phyloP scores from a whole-genome alignment of 148 eudicot species.

The Talinum fruticosum region DNA sequence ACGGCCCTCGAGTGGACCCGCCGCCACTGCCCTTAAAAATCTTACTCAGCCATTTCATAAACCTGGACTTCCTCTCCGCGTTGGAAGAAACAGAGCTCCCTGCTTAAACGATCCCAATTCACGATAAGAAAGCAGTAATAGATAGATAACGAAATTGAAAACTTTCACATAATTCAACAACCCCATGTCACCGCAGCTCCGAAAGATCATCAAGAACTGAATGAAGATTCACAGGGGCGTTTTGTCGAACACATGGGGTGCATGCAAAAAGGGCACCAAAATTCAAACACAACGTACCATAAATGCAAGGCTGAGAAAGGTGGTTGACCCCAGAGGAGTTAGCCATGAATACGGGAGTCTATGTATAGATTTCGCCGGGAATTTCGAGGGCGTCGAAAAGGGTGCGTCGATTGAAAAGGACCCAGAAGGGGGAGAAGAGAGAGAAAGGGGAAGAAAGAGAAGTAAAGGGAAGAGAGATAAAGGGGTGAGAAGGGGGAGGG shows the following conservation, averaged over 20 bases:
- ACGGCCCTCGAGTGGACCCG: constrained; percentile 38
- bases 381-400: constrained; percentile 38
- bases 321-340: constrained; percentile 60
- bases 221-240: constrained; percentile 19
- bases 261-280: neutral
- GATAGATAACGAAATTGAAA: neutral
- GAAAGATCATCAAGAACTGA: neutral
- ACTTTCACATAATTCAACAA: neutral
- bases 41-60: constrained; percentile 90
- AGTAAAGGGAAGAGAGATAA: too few species aligned
- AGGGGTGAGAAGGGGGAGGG: constrained; percentile 8
- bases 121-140: neutral
- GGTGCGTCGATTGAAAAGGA: constrained; percentile 54
- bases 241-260: constrained; percentile 31
- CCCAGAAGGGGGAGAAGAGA: constrained; percentile 29
- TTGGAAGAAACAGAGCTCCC: constrained; percentile 54
- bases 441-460: constrained; percentile 7
- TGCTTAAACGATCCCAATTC: constrained; percentile 31
- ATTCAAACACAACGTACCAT: constrained; percentile 50
- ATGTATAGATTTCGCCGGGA: constrained; percentile 17
- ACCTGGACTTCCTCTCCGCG: constrained; percentile 71
- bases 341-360: constrained; percentile 48
- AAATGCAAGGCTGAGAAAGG: constrained; percentile 69
- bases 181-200: neutral
- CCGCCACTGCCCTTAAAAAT: constrained; percentile 52